A percentile compares a stretch with the other conserved stretches of the same genome.
Evolutionary conservation across 2,329 filamentous ascomycete species (phyloP).

Genomic region (Lecanicillium sp.): DNA sequence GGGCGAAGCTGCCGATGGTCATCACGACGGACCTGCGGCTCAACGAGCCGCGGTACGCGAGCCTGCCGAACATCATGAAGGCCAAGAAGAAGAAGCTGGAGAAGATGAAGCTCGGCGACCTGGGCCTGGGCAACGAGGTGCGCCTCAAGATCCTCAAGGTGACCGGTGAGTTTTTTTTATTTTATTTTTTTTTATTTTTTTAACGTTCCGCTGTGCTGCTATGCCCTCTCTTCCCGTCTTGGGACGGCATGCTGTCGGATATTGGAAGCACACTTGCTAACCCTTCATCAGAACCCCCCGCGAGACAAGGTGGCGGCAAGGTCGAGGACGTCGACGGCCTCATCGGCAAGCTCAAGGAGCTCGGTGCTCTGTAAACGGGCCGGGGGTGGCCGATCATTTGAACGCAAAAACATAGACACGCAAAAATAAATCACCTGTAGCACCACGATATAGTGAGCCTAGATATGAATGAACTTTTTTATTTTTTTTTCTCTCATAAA

Average conservation of each 20-base stretch:
- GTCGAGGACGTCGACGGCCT: conserved; percentile 97
- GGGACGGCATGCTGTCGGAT: conserved; percentile 2
- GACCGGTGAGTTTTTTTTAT: conserved; percentile 50
- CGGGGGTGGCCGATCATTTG: not conserved
- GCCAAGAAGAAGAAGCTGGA: conserved; percentile 99
- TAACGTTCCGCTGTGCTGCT: not conserved
- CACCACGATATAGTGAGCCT: not conserved
- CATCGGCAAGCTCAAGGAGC: conserved; percentile 87
- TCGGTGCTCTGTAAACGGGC: conserved; percentile 70
- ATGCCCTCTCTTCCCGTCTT: too few relatives aligned
- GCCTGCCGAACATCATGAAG: conserved; percentile 99
- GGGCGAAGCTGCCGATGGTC: conserved; percentile 80
- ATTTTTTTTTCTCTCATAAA: not conserved
- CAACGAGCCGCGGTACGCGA: conserved; percentile 94
- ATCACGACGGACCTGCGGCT: conserved; percentile 91
- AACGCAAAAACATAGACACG: not conserved
- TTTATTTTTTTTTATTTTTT: not conserved
- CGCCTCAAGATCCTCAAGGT: conserved; percentile 89
- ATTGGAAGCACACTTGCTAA: conserved; percentile 17
- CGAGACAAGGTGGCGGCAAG: conserved; percentile 89
- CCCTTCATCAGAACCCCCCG: conserved; percentile 61
- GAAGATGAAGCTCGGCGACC: conserved; percentile 82
- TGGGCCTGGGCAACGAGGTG: conserved; percentile 66
- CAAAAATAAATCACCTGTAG: conserved; percentile 5
- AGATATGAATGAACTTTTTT: too few relatives aligned